Base-by-base conservation (phyloP, 495 filamentous ascomycete genomes). In the Friedmanniomyces simplex region DNA sequence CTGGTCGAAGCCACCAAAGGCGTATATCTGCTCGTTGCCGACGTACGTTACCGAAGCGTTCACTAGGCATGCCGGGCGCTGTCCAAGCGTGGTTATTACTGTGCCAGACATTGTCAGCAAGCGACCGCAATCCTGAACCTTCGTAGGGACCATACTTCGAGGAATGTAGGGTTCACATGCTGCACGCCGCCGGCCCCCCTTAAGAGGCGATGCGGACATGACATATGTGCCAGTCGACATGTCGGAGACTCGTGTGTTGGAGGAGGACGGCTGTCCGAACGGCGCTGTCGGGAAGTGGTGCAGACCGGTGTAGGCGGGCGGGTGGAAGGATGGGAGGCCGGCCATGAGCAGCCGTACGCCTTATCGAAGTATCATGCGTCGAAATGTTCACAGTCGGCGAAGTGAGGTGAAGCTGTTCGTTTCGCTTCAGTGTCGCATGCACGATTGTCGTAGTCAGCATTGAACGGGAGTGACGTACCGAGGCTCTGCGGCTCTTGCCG, bases 31-130 rank as follows among this genome's bases (percentile, higher is more conserved):
- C 72, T 96, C 90, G 70, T 95, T 88, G 46, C 89, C 88, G 66
- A 91, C 95, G 71, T 95, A 96, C 18, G 93, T 97, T 52, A 97
- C 90, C 14, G 94, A 96, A 54, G 93, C 93, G 76, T 96, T 97
- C 53, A 97, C 91, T 41, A 98, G 79, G 66, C 93, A 96, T 50
- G 94, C 89, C 10, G 95, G 91, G 52, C 89, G 77, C 70, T 93
- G 88, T 41, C 93, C 93, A 50, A 88, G 77, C n/a, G 68, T 73
- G 20, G 68, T 68, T 54, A 83, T 87, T 18, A 95, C 83, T 65
- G 80, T 84, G 11, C 5, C 18, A 2, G 3, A n/a, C 14, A n/a
- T 43, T 5, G 39, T 43, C 39, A 16, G 39, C 18, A 6, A 20
- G 5, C 14, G 14, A 43, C 4, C 39, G 5, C 18, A 2, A 16